Base-by-base conservation (phyloP, 2,329 filamentous ascomycete genomes). In the Colletotrichum liaoningense region DNA sequence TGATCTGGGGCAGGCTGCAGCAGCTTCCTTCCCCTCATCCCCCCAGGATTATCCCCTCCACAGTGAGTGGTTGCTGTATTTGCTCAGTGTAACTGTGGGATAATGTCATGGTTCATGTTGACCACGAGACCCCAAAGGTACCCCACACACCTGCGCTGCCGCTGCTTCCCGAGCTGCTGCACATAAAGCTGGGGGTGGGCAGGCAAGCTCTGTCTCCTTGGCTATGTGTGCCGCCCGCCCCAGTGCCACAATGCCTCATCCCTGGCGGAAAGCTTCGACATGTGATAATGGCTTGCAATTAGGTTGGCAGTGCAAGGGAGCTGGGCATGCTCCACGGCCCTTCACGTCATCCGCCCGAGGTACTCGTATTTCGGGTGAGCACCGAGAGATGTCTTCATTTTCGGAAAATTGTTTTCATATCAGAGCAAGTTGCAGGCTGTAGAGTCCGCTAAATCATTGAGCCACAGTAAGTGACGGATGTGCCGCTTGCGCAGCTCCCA, bases 221-320 rank as follows among this genome's bases (percentile, higher is more conserved):
- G 67, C 38, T 71, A 35, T 70, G 71, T 62, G 46, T 70, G 71
- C 67, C 62, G 60, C 70, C 67, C 62, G 67, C 70, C 67, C 67
- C 55, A 73, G 4, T 49, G 19, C 42, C 42, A 14, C 38, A 42
- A 19, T 42, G 38, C 38, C 38, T 19, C 42, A 49, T 22, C 64
- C 26, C 67, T 57, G 55, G 70, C 56, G 46, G 60, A 60, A 55
- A 72, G 55, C 58, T 72, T 55, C 54, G 70, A 73, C 73, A 74
- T 74, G 73, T 73, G 73, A 74, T 33, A 73, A 66, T 68, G 42
- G 42, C 19, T 49, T 7, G 57, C 49, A 35, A 60, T 67, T 24
- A 24, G 24, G 24, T 56, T 26, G 56, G 8, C 9, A 33, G 62
- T 22, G 28, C 46, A 35, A 16, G 28, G 22, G 35, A 49, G 33